A percentile compares a stretch with the other conserved stretches of the same genome.
phyloP scores from a whole-genome alignment of 306 rosid species.

The Mimosa pudica region DNA sequence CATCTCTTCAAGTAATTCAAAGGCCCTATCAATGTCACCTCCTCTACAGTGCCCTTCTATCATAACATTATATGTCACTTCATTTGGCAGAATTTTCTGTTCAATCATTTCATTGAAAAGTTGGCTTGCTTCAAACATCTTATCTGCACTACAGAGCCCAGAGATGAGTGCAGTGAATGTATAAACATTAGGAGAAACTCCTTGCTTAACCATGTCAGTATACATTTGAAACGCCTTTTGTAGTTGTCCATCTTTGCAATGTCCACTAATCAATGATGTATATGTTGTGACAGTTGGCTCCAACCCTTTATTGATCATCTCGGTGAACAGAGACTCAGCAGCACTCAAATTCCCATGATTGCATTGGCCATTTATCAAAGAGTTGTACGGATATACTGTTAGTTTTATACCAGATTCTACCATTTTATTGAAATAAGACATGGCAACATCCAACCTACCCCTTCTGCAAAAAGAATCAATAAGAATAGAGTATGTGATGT shows the following conservation, averaged over 20 bases:
- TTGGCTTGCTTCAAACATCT: conserved; percentile 67
- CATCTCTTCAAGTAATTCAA: conserved; percentile 83
- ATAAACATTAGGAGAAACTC: conserved; percentile 66
- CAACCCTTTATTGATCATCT: conserved; percentile 68
- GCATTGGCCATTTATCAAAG: conserved; percentile 83
- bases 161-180: conserved; percentile 79
- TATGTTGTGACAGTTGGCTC: conserved; percentile 73
- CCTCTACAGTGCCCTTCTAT: conserved; percentile 75
- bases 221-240: conserved; percentile 64
- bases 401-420: conserved; percentile 49
- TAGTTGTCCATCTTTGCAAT: conserved; percentile 60
- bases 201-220: conserved; percentile 72
- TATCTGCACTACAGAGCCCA: conserved; percentile 65
- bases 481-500: conserved; percentile 73
- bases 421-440: conserved; percentile 65
- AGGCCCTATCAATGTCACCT: conserved; percentile 66
- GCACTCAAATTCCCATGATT: conserved; percentile 64
- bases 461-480: conserved; percentile 79
- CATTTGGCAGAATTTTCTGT: conserved; percentile 69
- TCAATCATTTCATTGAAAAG: conserved; percentile 67
- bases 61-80: conserved; percentile 91
- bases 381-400: conserved; percentile 72
- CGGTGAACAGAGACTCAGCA: conserved; percentile 55
- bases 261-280: conserved; percentile 71
- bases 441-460: conserved; percentile 68